These are phyloP conservation scores for Takashimella koratensis DNA, from an alignment of 1,284 basidiomycete species.

Conservation along the genomic window DNA sequence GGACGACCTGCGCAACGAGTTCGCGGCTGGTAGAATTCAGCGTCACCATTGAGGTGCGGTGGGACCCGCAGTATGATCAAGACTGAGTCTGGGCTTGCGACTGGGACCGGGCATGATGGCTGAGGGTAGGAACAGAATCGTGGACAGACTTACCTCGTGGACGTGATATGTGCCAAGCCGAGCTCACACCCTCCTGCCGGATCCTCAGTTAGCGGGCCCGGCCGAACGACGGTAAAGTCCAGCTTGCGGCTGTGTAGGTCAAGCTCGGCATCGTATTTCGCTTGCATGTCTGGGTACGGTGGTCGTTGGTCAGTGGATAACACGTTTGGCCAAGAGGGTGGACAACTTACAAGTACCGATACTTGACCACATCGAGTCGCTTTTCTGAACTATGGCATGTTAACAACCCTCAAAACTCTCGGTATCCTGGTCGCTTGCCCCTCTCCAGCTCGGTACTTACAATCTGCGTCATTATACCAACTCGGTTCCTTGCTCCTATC, in stretches of 20 bases:
- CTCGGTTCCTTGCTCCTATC: constrained; percentile 52
- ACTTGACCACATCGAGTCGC: constrained; percentile 52
- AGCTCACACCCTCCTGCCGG: constrained; percentile 57
- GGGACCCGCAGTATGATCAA: constrained; percentile 19
- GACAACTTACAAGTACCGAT: constrained; percentile 38
- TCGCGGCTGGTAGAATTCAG: constrained; percentile 51
- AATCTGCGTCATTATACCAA: constrained; percentile 53
- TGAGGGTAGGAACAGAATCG: not conserved
- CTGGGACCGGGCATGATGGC: too few relatives aligned
- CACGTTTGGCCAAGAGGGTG: not conserved
- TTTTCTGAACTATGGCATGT: constrained; percentile 32
- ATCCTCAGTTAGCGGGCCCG: constrained; percentile 58
- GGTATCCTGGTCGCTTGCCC: constrained; percentile 14
- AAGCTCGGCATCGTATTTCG: constrained; percentile 68
- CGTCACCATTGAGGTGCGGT: not conserved
- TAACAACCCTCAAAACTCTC: too few relatives aligned
- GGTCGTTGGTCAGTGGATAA: not conserved
- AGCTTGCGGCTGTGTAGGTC: constrained; percentile 61
- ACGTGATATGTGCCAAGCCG: constrained; percentile 58
- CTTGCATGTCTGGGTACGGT: constrained; percentile 54
- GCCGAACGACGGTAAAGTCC: constrained; percentile 67
- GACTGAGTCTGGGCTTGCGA: not conserved
- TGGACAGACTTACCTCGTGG: constrained; percentile 50
- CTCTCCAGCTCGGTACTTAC: constrained; percentile 50
- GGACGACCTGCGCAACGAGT: constrained; percentile 60